Percentiles rank a stretch among this genome's conserved stretches.
Evolutionary conservation across 495 filamentous ascomycete genomes (phyloP).

Genomic region (Tetracladium setigerum): DNA sequence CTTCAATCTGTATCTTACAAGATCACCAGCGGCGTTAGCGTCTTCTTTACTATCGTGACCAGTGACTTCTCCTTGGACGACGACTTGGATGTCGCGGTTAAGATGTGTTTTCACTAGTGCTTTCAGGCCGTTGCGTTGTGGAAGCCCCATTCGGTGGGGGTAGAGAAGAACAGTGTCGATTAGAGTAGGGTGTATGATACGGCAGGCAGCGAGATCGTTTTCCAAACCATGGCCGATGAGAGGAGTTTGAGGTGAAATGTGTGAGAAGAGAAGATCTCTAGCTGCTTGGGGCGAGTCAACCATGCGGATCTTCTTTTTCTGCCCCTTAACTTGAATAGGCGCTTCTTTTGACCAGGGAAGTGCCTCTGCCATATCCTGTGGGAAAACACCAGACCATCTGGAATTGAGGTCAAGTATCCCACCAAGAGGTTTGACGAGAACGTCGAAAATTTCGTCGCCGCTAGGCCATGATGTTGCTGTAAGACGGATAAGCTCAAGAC

Average conservation of each 20-base stretch:
- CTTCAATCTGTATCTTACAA: constrained; percentile 61
- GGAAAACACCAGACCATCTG: constrained; percentile 75
- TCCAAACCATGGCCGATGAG: constrained; percentile 91
- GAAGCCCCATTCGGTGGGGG: constrained; percentile 68
- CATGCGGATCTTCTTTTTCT: constrained; percentile 44
- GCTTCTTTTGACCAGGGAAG: constrained; percentile 40
- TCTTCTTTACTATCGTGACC: constrained; percentile 91
- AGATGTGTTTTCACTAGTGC: constrained; percentile 56
- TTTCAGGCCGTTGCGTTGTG: constrained; percentile 67
- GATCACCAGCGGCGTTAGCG: constrained; percentile 76
- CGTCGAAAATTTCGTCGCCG: constrained; percentile 66
- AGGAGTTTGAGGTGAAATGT: constrained; percentile 66
- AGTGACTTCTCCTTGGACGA: constrained; percentile 37
- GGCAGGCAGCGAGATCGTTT: constrained; percentile 80
- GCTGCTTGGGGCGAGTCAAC: constrained; percentile 65
- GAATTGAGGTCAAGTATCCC: constrained; percentile 86
- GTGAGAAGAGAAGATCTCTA: constrained; percentile 60
- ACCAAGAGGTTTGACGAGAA: constrained; percentile 78
- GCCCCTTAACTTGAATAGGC: constrained; percentile 13
- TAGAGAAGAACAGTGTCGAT: constrained; percentile 84
- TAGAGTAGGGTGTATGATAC: constrained; percentile 76
- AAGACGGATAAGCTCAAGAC: constrained; percentile 81
- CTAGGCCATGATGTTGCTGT: constrained; percentile 83
- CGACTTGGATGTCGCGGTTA: constrained; percentile 69
- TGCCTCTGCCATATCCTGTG: constrained; percentile 64